Percentiles rank a stretch among this genome's conserved stretches.
Evolutionary conservation across 805 yeast species (phyloP).

Genomic region (Millerozyma acaciae): DNA sequence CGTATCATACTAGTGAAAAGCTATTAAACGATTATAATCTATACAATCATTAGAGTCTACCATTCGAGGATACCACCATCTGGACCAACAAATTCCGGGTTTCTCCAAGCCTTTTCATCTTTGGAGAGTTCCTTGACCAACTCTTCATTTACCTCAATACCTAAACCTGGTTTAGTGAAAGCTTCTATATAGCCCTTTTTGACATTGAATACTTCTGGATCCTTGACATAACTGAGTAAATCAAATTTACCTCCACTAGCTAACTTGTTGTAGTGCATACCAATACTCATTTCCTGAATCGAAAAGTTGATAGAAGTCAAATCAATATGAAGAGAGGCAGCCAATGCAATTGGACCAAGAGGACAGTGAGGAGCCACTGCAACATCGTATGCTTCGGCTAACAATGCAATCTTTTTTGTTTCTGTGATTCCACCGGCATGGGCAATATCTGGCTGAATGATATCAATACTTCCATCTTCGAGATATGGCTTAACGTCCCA

Average conservation of each 20-base stretch:
- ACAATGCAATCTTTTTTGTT: constrained; percentile 3
- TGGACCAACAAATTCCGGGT: constrained; percentile 2
- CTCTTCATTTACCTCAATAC: constrained; percentile 3
- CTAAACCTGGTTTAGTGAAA: constrained; percentile 4
- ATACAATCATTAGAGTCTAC: constrained; percentile 2
- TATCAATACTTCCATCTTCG: constrained; percentile 3
- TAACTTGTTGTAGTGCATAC: constrained; percentile 4
- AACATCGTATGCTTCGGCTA: constrained; percentile 3
- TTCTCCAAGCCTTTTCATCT: constrained; percentile 4
- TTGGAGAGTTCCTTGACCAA: constrained; percentile 1
- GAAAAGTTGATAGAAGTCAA: constrained; percentile 4
- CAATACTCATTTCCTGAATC: constrained; percentile 3
- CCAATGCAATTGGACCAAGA: constrained; percentile 3
- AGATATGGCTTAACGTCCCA: constrained; percentile 4
- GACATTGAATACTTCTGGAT: constrained; percentile 3
- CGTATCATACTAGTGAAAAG: no score
- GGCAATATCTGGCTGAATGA: constrained; percentile 3
- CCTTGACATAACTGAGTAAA: constrained; percentile 3
- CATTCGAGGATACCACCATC: constrained; percentile 4
- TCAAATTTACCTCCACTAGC: constrained; percentile 3
- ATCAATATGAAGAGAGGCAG: constrained; percentile 3
- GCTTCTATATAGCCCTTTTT: constrained; percentile 2
- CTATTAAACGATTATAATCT: constrained; percentile 2
- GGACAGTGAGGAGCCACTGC: constrained; percentile 4
- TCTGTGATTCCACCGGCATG: constrained; percentile 3